Conservation (phyloP, 495 filamentous ascomycete species). For the Sordaria brevicollis region DNA sequence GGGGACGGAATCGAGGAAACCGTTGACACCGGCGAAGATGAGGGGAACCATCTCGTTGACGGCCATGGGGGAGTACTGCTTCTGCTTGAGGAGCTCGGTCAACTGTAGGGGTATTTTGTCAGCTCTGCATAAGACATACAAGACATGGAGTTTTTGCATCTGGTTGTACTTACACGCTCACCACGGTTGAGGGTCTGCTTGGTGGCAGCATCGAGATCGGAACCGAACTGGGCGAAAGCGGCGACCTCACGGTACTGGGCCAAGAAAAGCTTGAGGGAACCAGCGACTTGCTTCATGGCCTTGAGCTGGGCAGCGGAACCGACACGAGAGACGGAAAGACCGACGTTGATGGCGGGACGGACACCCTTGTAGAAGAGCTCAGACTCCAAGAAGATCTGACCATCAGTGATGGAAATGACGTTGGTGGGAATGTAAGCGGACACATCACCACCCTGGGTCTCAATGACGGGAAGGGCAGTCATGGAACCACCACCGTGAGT, state of each 20-base stretch:
- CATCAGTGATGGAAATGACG: slow-evolving; percentile 99
- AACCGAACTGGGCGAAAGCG: slow-evolving; percentile 99
- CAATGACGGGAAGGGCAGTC: slow-evolving; percentile 95
- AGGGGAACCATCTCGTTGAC: slow-evolving; percentile 99
- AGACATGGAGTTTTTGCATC: neutral
- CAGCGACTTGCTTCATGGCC: slow-evolving; percentile 99
- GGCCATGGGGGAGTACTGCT: slow-evolving; percentile 98
- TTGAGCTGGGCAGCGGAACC: slow-evolving; percentile 99
- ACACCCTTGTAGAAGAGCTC: slow-evolving; percentile 99
- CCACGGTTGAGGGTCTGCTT: slow-evolving; percentile 98
- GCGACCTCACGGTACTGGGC: slow-evolving; percentile 99
- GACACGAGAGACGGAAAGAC: slow-evolving; percentile 99
- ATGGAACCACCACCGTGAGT: slow-evolving; percentile 93
- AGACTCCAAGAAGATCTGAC: slow-evolving; percentile 99
- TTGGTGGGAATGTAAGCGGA: slow-evolving; percentile 99
- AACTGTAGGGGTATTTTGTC: slow-evolving; percentile 34
- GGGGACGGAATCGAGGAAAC: slow-evolving; percentile 77
- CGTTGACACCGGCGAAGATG: slow-evolving; percentile 99
- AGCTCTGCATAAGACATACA: slow-evolving; percentile 13
- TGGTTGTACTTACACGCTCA: slow-evolving; percentile 67
- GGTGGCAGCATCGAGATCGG: slow-evolving; percentile 95
- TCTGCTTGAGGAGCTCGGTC: slow-evolving; percentile 98
- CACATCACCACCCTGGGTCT: slow-evolving; percentile 99
- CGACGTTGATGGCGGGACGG: slow-evolving; percentile 99
- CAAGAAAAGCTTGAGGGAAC: slow-evolving; percentile 99